Conservation (phyloP, 202 grass and related monocot species). For the Saccharum hybrid region DNA sequence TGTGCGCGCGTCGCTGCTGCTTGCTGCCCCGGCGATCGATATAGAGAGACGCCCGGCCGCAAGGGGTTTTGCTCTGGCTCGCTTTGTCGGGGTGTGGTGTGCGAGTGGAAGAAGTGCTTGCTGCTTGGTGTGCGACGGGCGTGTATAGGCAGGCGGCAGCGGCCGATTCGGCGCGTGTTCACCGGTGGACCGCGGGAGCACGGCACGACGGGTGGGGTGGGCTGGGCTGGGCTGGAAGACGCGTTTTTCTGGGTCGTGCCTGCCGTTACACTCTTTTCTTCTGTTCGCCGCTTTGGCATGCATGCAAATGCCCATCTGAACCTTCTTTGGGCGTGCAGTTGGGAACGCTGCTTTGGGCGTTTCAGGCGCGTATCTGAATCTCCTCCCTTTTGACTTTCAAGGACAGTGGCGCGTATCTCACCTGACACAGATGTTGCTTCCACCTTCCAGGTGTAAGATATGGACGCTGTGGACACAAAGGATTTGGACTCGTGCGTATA, state of each 20-base stretch:
- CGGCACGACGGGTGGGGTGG: constrained; percentile 18
- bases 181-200: constrained; percentile 26
- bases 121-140: neutral
- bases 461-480: too few species aligned
- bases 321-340: neutral
- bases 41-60: neutral
- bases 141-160: constrained; percentile 16
- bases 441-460: neutral
- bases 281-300: too few species aligned
- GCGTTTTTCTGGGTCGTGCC: constrained; percentile 33
- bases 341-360: neutral
- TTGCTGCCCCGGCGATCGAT: neutral
- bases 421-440: neutral
- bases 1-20: neutral
- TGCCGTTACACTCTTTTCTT: neutral
- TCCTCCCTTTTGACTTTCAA: neutral
- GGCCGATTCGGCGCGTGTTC: neutral
- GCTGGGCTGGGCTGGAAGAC: constrained; percentile 23
- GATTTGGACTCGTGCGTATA: neutral
- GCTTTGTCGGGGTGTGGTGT: neutral
- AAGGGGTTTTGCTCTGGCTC: neutral
- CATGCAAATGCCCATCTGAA: neutral
- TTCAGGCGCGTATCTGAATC: neutral
- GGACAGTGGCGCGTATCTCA: neutral
- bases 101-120: too few species aligned